Base-by-base conservation (phyloP, 1,284 basidiomycete genomes). In the Anthracocystis walkeri region DNA sequence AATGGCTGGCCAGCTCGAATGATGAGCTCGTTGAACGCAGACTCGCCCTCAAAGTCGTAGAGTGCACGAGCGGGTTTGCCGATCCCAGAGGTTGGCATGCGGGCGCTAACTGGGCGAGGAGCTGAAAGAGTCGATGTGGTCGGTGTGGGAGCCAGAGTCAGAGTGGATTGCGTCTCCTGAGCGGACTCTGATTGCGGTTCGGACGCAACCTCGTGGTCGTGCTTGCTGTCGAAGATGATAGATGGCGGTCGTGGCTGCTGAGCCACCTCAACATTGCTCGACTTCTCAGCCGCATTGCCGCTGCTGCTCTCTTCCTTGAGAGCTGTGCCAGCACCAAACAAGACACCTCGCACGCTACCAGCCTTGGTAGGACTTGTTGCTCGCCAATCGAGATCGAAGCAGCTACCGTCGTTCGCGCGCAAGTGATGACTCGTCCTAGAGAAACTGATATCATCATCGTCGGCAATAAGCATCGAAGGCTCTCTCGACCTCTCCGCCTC, bases 21-120 rank as follows among this genome's bases (percentile, higher is more conserved):
- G 35, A 56, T 31, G 21, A 82, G 75, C 53, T 82, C 79, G 65
- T 82, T 82, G 75, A 78, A 81, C 0, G 66, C 56, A 2, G 73
- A 45, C 40, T 82, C 78, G 20, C 80, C 80, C 6, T 69, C 63
- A 46, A 82, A 79, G 57, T 73, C 80, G 60, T 73, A 82, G 2
- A 82, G 59, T 3, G 80, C 80, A 5, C 78, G 58, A n/a, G 80
- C 80, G 1, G 67, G 51, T 45, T 64, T 63, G 21, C 79, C 79
- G 21, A 77, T 63, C 2, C 74, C 74, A 7, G 69, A 64, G 4
- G 45, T 62, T 4, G 57, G 59, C 48, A 68, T 38, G 20, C 56
- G 62, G 7, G 55, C 46, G 33, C 55, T 59, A 29, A 46, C 18
- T 1, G 61, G 60, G 16, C 65, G 64, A 11, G 60, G 23, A n/a